phyloP scores from a whole-genome alignment of 2,329 filamentous ascomycete genomes.

The Hysterium pulicare region DNA sequence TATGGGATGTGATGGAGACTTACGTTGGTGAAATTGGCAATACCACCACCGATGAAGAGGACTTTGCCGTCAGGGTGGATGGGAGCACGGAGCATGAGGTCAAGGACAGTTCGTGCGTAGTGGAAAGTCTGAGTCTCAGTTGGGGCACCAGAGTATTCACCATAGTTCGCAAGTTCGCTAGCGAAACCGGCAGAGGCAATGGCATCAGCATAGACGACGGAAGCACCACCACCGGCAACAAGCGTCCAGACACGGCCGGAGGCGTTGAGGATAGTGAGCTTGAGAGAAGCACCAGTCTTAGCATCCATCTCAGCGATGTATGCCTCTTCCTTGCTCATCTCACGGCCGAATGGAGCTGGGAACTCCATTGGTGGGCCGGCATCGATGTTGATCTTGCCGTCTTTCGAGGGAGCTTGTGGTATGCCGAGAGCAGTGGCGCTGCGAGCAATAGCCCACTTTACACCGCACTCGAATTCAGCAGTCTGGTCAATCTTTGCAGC shows the following conservation, averaged over 20 bases:
- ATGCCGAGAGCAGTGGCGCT: slow-evolving; percentile 85
- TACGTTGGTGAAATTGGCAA: slow-evolving; percentile 99
- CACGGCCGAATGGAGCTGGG: slow-evolving; percentile 97
- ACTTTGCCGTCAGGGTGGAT: slow-evolving; percentile 88
- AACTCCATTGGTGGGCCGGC: slow-evolving; percentile 98
- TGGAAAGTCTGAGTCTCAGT: slow-evolving; percentile 99
- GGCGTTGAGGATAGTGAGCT: slow-evolving; percentile 92
- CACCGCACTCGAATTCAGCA: slow-evolving; percentile 97
- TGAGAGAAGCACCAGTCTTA: slow-evolving; percentile 98
- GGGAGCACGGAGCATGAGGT: slow-evolving; percentile 94
- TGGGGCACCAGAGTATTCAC: slow-evolving; percentile 98
- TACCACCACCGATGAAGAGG: slow-evolving; percentile 98
- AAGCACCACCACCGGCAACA: slow-evolving; percentile 98
- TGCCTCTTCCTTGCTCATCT: slow-evolving; percentile 97
- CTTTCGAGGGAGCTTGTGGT: slow-evolving; percentile 57
- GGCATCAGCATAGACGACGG: slow-evolving; percentile 97
- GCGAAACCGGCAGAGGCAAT: slow-evolving; percentile 96
- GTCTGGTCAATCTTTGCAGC: slow-evolving; percentile 99
- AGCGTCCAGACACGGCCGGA: slow-evolving; percentile 95
- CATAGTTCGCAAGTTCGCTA: slow-evolving; percentile 97
- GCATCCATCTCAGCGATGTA: slow-evolving; percentile 99
- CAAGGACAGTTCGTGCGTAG: slow-evolving; percentile 94
- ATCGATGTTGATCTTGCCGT: slow-evolving; percentile 85
- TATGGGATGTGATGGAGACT: slow-evolving; percentile 14
- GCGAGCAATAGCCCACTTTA: slow-evolving; percentile 97